These are phyloP conservation scores for Tilletia caries DNA, from an alignment of 1,284 basidiomycete genomes.

Conservation along the genomic window DNA sequence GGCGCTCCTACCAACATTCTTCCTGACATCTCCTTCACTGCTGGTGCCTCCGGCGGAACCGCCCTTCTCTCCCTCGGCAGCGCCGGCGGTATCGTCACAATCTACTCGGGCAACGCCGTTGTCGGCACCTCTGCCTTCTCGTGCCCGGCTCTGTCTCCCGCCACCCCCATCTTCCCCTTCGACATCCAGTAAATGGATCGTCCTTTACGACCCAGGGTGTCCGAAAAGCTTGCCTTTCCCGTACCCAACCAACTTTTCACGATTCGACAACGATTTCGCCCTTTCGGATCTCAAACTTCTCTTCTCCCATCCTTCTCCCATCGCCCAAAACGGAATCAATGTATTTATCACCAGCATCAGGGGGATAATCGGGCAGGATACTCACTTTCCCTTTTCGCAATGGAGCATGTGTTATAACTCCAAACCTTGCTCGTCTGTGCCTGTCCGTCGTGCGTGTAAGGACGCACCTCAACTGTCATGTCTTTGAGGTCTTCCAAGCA, in stretches of 20 bases:
- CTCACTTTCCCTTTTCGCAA: not conserved
- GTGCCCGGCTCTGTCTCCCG: conserved; percentile 9
- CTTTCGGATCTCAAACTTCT: not conserved
- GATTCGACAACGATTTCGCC: not conserved
- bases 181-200: not conserved
- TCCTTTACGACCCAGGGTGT: not conserved
- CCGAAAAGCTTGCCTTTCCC: not conserved
- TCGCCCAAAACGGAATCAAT: not conserved
- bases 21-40: not conserved
- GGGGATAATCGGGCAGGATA: not conserved
- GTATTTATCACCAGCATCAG: not conserved
- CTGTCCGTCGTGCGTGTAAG: no score
- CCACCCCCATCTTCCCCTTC: conserved; percentile 4
- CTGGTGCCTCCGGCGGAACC: not conserved
- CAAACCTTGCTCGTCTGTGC: no score
- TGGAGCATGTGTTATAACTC: no score
- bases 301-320: not conserved
- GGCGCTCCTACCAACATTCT: not conserved
- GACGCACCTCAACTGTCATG: no score
- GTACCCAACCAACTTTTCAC: not conserved
- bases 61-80: not conserved
- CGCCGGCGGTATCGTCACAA: not conserved
- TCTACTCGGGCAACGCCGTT: not conserved
- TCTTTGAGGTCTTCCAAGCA: no score
- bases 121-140: not conserved